Conservation (phyloP, 768 basidiomycete genomes). For the Lepiota subincarnata region DNA sequence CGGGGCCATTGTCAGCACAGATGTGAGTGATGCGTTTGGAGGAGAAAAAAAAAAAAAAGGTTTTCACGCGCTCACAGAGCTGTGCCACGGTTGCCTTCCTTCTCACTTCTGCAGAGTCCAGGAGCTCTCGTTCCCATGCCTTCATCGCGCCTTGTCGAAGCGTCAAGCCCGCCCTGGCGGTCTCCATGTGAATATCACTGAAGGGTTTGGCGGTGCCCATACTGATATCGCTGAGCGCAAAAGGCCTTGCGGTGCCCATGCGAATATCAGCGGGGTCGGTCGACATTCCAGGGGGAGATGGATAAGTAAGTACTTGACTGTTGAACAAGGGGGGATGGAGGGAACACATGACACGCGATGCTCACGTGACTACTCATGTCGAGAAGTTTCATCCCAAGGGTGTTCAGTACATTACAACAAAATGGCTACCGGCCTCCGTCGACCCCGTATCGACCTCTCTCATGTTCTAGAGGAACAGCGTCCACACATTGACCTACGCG, state of each 20-base stretch:
- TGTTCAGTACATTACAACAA: no score
- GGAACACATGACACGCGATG: no score
- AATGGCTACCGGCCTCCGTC: constrained; percentile 21
- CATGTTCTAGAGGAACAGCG: constrained; percentile 48
- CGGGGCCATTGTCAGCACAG: not conserved
- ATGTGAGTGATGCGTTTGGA: no score
- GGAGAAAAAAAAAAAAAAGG: no score
- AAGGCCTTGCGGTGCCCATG: constrained; percentile 76
- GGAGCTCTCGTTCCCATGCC: constrained; percentile 81
- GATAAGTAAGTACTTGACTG: no score
- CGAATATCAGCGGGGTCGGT: constrained; percentile 49
- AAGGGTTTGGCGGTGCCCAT: constrained; percentile 59
- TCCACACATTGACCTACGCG: constrained; percentile 61
- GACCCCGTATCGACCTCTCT: constrained; percentile 59
- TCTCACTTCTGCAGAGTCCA: constrained; percentile 84
- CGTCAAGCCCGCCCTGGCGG: constrained; percentile 51
- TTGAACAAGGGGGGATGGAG: no score
- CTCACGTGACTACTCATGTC: no score
- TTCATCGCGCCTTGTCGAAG: constrained; percentile 55
- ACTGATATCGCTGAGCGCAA: constrained; percentile 39
- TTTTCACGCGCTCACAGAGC: constrained; percentile 60
- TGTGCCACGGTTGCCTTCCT: constrained; percentile 97
- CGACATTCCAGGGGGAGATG: constrained; percentile 1
- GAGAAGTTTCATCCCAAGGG: no score
- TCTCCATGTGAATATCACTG: constrained; percentile 68